Conservation (phyloP, 1,139 yeast genomes). For the Entelexis paramagnoliae region DNA sequence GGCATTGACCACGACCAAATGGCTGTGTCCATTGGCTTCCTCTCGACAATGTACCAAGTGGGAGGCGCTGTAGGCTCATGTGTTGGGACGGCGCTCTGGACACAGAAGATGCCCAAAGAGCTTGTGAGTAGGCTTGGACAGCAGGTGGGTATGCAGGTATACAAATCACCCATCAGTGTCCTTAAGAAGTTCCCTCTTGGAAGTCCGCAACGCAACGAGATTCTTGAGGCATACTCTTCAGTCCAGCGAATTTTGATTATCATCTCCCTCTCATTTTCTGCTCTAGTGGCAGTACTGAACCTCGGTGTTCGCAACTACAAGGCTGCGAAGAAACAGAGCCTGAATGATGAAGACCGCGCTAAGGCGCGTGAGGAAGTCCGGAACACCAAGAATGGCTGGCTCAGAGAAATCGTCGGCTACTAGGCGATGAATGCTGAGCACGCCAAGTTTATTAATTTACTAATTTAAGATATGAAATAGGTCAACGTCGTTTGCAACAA, state of each 20-base stretch:
- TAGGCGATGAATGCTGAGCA: not conserved
- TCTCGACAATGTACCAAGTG: slow-evolving; percentile 36
- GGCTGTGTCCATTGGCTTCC: slow-evolving; percentile 39
- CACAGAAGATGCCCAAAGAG: slow-evolving; percentile 34
- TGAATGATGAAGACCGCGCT: slow-evolving; percentile 18
- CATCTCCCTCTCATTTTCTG: slow-evolving; percentile 14
- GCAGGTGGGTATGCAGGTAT: slow-evolving; percentile 35
- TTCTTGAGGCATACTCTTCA: slow-evolving; percentile 49
- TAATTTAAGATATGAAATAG: too few species aligned
- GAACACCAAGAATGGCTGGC: slow-evolving; percentile 1
- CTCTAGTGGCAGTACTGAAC: slow-evolving; percentile 8
- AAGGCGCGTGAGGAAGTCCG: not conserved
- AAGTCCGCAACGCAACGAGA: slow-evolving; percentile 45
- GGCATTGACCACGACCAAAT: slow-evolving; percentile 46
- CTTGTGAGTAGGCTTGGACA: slow-evolving; percentile 25
- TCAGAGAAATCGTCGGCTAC: slow-evolving; percentile 1
- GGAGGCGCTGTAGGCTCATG: slow-evolving; percentile 42
- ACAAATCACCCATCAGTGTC: slow-evolving; percentile 44
- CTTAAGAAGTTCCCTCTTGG: slow-evolving; percentile 45
- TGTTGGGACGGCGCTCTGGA: slow-evolving; percentile 42
- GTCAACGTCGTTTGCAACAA: too few species aligned
- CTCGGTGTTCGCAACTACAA: slow-evolving; percentile 12
- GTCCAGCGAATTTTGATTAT: slow-evolving; percentile 36
- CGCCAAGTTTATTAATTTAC: not conserved
- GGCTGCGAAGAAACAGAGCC: slow-evolving; percentile 8